phyloP scores from a whole-genome alignment of 192 early-diverging fungal species.

The Linnemannia hyalina region DNA sequence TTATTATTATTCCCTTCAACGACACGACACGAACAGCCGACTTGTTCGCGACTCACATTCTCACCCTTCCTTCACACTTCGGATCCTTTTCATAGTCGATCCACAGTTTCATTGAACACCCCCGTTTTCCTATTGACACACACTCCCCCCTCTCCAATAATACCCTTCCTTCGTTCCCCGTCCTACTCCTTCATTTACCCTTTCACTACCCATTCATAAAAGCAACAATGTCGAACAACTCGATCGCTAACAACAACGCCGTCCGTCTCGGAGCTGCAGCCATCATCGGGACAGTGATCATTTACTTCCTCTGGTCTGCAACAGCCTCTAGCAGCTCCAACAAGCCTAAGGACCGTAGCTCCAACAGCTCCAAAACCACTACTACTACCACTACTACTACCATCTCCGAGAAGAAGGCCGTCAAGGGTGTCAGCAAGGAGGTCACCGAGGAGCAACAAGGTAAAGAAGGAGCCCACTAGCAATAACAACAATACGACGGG shows the following conservation, averaged over 20 bases:
- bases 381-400: slow-evolving; percentile 13
- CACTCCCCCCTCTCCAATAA: neutral
- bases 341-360: neutral
- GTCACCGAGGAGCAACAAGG: neutral
- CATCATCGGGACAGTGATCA: slow-evolving; percentile 26
- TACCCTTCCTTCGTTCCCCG: neutral
- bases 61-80: neutral
- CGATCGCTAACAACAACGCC: slow-evolving; percentile 37
- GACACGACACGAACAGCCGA: neutral
- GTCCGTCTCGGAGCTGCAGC: slow-evolving; percentile 47
- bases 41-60: neutral
- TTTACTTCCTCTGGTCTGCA: slow-evolving; percentile 34
- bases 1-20: neutral
- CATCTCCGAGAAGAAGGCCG: slow-evolving; percentile 2
- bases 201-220: neutral
- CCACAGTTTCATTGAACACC: neutral
- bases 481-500: neutral
- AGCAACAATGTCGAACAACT: slow-evolving; percentile 6
- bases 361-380: slow-evolving; percentile 1
- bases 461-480: neutral
- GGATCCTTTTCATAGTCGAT: neutral
- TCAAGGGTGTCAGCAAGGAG: neutral
- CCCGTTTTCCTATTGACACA: neutral
- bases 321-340: slow-evolving; percentile 2
- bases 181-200: neutral